phyloP scores from a whole-genome alignment of 768 basidiomycete genomes.

The Cyclocybe cylindracea region DNA sequence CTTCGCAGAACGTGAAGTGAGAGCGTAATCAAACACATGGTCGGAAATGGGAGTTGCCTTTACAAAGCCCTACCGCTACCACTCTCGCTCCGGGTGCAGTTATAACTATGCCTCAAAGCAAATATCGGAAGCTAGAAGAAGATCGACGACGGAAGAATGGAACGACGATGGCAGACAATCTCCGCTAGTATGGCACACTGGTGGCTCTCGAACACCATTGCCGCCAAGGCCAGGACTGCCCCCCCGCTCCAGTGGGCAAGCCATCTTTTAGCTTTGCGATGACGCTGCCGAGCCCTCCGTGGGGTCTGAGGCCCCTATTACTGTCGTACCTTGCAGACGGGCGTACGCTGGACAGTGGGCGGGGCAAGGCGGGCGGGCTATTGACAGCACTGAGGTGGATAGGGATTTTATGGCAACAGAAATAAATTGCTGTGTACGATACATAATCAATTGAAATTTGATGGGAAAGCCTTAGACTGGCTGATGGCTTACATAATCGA shows the following conservation, averaged over 20 bases:
- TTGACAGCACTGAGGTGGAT: constrained; percentile 13
- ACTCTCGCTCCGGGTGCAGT: no score
- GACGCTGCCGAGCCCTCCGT: constrained; percentile 6
- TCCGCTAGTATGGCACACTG: not conserved
- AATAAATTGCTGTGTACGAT: not conserved
- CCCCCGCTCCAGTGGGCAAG: constrained; percentile 8
- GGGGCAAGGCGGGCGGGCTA: constrained; percentile 3
- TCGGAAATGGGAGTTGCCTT: no score
- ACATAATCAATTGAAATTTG: not conserved
- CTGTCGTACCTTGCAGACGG: constrained; percentile 3
- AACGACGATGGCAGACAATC: no score
- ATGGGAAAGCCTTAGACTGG: not conserved
- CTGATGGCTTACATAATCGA: constrained; percentile 8
- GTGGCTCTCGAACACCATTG: constrained; percentile 10
- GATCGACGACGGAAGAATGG: no score
- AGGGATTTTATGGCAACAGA: constrained; percentile 13
- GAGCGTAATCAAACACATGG: no score
- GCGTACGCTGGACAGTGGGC: constrained; percentile 1
- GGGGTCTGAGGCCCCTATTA: constrained; percentile 5
- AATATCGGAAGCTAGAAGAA: no score
- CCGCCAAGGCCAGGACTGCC: constrained; percentile 6
- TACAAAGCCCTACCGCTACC: no score
- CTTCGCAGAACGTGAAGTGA: no score
- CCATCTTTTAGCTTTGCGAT: constrained; percentile 8
- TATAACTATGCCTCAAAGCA: no score